Evolutionary conservation across 1,284 basidiomycete species (phyloP), one percentile per base, ranked within the genome.

Genomic region (Leccinum subspadiceum): DNA sequence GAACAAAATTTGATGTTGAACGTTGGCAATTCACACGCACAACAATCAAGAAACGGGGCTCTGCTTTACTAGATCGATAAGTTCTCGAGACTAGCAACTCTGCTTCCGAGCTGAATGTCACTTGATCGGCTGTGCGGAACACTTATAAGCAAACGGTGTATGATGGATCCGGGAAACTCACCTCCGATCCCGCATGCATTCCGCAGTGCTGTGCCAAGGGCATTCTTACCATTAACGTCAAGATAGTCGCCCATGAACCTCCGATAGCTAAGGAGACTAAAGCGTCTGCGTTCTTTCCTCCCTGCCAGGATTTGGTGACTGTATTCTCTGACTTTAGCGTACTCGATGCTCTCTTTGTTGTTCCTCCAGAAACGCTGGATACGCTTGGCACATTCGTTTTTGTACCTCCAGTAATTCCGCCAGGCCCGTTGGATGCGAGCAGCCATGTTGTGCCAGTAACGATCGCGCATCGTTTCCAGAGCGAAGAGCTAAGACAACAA

Each of bases 371-470:
- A 98, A 54, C 96, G 81, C 75, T 99, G 97, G 62, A 99, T 99
- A 63, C 95, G 90, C 51, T 85, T 85, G 8, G 97, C 97, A 67
- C 94, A 96, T 73, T 98, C 97, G 66, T 96, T 85, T 77, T 94
- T 94, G 78, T 97, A 94, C 20, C 96, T 86, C 81, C 96, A 84
- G 73, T 96, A 98, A 73, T 97, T 96, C 62, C 96, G 84, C 86
- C 90, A 99, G 4, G 95, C 95, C 41, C 96, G 89, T 76, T 99
- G 97, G 58, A 99, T 99, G 54, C 96, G 90, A 46, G 79, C 87
- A 0, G 96, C 96, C 96, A 99, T 99, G 73, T 98, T 98, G 77
- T 99, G 97, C 97, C 97, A 99, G 77, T 99, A 99, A 60, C 92
- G 87, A 73, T 99, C 97, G 57, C 96, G 89, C 94, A 99, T 98